phyloP scores from a whole-genome alignment of 2,329 filamentous ascomycete species.

The Lasiodiplodia hormozganensis region DNA sequence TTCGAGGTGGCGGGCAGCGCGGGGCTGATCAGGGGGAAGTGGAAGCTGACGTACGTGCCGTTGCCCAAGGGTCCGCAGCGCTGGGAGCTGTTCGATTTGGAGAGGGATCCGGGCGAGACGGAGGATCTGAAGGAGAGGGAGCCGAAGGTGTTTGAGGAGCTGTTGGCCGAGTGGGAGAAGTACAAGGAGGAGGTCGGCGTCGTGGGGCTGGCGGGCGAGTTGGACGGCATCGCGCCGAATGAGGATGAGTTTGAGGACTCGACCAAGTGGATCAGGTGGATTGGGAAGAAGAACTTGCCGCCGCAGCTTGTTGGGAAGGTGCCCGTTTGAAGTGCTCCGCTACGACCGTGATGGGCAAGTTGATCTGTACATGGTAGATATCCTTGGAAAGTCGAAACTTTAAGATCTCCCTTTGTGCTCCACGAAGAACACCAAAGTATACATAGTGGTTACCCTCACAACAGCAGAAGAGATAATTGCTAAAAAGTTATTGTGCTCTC shows the following conservation, averaged over 20 bases:
- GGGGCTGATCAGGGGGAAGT: conserved; percentile 9
- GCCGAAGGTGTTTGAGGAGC: neutral
- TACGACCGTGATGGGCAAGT: no score
- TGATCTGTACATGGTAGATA: no score
- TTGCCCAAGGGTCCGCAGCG: conserved; percentile 23
- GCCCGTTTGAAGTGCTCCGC: no score
- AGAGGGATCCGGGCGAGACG: conserved; percentile 26
- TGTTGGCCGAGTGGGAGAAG: conserved; percentile 24
- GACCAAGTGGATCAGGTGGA: conserved; percentile 26
- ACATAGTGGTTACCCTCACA: no score
- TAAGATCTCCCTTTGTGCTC: no score
- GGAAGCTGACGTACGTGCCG: conserved; percentile 28
- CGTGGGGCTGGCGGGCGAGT: conserved; percentile 18
- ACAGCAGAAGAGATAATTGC: no score
- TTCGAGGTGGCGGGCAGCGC: conserved; percentile 23
- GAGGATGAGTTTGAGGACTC: conserved; percentile 25
- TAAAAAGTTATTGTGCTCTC: no score
- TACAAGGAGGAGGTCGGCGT: conserved; percentile 31
- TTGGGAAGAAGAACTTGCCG: conserved; percentile 23
- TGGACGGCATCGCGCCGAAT: neutral
- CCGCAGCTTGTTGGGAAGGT: neutral
- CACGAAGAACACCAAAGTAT: no score
- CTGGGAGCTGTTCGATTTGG: conserved; percentile 27
- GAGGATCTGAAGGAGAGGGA: conserved; percentile 16
- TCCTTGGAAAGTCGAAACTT: no score